Evolutionary conservation across 768 basidiomycete species (phyloP).

Genomic region (Auriscalpium microsporum): DNA sequence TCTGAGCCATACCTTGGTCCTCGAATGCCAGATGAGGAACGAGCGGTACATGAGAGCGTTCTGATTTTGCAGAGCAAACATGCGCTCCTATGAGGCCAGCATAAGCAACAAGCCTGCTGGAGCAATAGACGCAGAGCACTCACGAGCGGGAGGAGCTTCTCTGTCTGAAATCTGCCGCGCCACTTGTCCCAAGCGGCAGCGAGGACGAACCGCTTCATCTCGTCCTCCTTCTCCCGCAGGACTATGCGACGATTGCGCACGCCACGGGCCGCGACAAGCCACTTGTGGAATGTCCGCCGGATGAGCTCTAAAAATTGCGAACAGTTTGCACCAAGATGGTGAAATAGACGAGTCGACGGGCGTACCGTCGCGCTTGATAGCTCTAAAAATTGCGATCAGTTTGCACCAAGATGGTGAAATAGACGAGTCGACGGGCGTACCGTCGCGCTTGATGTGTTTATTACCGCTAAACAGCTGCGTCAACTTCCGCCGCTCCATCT

Average conservation of each 20-base stretch:
- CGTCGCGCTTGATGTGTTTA: slow-evolving; percentile 72
- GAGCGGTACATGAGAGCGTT: slow-evolving; percentile 55
- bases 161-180: slow-evolving; percentile 63
- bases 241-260: slow-evolving; percentile 52
- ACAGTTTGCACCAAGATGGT: background rate
- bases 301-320: slow-evolving; percentile 42
- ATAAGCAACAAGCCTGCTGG: background rate
- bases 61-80: slow-evolving; percentile 48
- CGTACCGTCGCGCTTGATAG: slow-evolving; percentile 70
- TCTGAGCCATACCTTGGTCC: slow-evolving; percentile 45
- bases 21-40: slow-evolving; percentile 68
- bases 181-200: slow-evolving; percentile 69
- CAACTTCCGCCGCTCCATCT: slow-evolving; percentile 32
- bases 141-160: slow-evolving; percentile 58
- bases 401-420: background rate
- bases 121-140: slow-evolving; percentile 14
- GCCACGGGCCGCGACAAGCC: slow-evolving; percentile 54
- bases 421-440: slow-evolving; percentile 26
- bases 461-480: slow-evolving; percentile 34
- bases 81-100: slow-evolving; percentile 31
- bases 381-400: no score
- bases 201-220: slow-evolving; percentile 44
- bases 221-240: slow-evolving; percentile 53
- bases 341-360: background rate
- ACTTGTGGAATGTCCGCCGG: slow-evolving; percentile 60